Evolutionary conservation across 2,329 filamentous ascomycete genomes (phyloP).

Genomic region (Aspergillus japonicus): DNA sequence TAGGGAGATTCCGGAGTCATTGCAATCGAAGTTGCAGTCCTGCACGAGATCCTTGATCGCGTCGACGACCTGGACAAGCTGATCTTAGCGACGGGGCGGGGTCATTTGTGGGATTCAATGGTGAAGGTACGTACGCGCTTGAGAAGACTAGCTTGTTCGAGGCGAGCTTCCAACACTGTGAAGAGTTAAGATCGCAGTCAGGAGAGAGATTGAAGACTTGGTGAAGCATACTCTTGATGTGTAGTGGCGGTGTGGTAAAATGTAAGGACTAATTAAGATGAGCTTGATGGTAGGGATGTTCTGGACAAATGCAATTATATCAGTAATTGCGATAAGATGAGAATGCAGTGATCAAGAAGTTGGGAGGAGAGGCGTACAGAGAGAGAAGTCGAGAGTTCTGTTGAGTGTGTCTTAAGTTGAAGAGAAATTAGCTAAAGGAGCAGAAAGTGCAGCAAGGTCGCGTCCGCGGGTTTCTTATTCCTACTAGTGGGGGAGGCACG

Average conservation of each 20-base stretch:
- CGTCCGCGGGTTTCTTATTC: conserved; percentile 17
- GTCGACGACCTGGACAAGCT: conserved; percentile 73
- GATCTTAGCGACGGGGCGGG: conserved; percentile 10
- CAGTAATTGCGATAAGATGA: not conserved
- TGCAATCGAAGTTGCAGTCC: conserved; percentile 99
- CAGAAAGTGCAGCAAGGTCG: conserved; percentile 19
- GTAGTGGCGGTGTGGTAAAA: conserved; percentile 14
- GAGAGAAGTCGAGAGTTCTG: conserved; percentile 1
- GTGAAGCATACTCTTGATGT: conserved; percentile 32
- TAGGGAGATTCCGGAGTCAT: conserved; percentile 96
- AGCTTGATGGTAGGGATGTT: not conserved
- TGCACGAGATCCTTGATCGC: conserved; percentile 99
- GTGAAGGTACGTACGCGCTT: conserved; percentile 70
- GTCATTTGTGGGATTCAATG: not conserved
- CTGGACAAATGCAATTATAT: not conserved
- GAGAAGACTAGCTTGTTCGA: conserved; percentile 88
- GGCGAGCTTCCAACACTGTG: conserved; percentile 90
- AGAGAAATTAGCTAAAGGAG: conserved; percentile 5
- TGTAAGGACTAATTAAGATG: conserved; percentile 18
- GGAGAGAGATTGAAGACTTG: conserved; percentile 3
- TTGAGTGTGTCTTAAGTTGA: not conserved
- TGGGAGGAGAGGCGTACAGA: not conserved
- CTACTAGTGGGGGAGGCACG: conserved; percentile 30
- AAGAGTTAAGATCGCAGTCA: conserved; percentile 12
- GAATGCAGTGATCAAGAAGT: not conserved